These are phyloP conservation scores for Serendipita sp. DNA, from an alignment of 768 basidiomycete genomes.

Conservation along the genomic window DNA sequence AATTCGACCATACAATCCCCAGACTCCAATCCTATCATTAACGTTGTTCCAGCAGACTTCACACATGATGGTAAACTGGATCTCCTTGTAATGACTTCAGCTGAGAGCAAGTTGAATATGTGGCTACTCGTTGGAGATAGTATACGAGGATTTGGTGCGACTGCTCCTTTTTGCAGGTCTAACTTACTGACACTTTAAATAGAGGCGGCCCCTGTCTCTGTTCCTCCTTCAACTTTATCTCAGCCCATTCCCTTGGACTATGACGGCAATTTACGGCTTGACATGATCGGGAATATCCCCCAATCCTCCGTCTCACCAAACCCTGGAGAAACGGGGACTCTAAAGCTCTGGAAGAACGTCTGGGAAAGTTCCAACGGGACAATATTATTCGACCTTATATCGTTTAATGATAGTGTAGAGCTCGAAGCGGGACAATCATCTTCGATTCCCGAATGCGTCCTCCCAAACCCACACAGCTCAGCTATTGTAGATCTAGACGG, in stretches of 20 bases:
- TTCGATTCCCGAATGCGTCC: slow-evolving; percentile 36
- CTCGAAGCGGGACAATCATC: not conserved
- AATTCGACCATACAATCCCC: slow-evolving; percentile 11
- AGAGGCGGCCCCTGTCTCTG: slow-evolving; percentile 12
- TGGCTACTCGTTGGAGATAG: slow-evolving; percentile 51
- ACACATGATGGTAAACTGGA: slow-evolving; percentile 86
- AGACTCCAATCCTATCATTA: slow-evolving; percentile 34
- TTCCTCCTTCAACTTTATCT: slow-evolving; percentile 48
- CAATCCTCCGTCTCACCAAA: slow-evolving; percentile 21
- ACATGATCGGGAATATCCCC: slow-evolving; percentile 56
- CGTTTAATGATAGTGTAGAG: not conserved
- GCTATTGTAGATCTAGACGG: slow-evolving; percentile 89
- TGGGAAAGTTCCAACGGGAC: slow-evolving; percentile 33
- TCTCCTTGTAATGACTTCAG: slow-evolving; percentile 69
- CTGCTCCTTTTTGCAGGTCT: not conserved
- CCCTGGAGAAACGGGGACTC: slow-evolving; percentile 19
- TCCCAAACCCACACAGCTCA: slow-evolving; percentile 87
- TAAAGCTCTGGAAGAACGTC: slow-evolving; percentile 67
- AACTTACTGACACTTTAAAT: slow-evolving; percentile 25
- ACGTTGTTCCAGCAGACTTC: slow-evolving; percentile 87
- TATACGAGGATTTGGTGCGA: slow-evolving; percentile 49
- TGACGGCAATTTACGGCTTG: slow-evolving; percentile 78
- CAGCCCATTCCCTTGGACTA: slow-evolving; percentile 82
- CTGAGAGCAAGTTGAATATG: slow-evolving; percentile 42
- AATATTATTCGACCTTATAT: slow-evolving; percentile 3